A percentile compares a stretch with the other conserved stretches of the same genome.
These are phyloP conservation scores for Gautieria morchelliformis DNA, from an alignment of 768 basidiomycete species.

Conservation along the genomic window DNA sequence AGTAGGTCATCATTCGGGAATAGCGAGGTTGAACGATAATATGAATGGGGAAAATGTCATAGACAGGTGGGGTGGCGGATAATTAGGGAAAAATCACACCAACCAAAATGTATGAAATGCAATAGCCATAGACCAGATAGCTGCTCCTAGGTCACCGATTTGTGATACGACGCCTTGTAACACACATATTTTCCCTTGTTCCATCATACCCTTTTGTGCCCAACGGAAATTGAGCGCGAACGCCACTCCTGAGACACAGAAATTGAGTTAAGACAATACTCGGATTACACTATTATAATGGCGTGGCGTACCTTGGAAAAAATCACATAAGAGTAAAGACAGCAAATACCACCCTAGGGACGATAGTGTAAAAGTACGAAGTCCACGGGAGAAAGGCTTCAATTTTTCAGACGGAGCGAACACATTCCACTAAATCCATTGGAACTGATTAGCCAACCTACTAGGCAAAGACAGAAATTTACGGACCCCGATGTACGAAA, in stretches of 20 bases:
- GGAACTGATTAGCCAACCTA: no score
- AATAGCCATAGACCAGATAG: slow-evolving; percentile 5
- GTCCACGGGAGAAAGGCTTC: not conserved
- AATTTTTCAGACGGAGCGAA: not conserved
- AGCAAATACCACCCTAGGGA: slow-evolving; percentile 4
- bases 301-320: slow-evolving; percentile 1
- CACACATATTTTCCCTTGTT: not conserved
- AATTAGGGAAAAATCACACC: not conserved
- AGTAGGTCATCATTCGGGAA: no score
- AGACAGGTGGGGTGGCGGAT: not conserved
- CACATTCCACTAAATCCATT: slow-evolving; percentile 6
- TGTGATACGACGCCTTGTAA: slow-evolving; percentile 3
- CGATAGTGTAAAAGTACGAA: slow-evolving; percentile 3
- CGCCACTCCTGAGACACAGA: not conserved
- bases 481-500: no score
- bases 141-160: slow-evolving; percentile 6
- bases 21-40: no score
- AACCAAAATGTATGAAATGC: slow-evolving; percentile 7
- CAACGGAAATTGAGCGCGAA: slow-evolving; percentile 4
- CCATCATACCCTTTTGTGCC: not conserved
- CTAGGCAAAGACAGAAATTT: no score
- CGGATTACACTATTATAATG: not conserved
- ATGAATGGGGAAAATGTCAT: no score
- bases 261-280: not conserved
- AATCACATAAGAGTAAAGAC: slow-evolving; percentile 5